phyloP scores from a whole-genome alignment of 345 rosid species.

The Rubroshorea leprosula region DNA sequence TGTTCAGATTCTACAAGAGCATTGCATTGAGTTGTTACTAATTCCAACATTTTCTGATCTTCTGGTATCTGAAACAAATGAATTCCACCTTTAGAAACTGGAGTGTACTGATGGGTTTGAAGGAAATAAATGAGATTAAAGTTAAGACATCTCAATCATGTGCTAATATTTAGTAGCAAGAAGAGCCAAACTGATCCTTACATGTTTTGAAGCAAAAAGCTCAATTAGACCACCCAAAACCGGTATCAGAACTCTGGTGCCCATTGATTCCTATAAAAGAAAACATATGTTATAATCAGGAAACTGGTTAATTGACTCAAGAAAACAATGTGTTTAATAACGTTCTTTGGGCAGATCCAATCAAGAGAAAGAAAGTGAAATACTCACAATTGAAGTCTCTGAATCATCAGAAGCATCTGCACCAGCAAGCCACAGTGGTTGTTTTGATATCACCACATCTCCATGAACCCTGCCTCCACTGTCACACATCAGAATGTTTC shows the following conservation, averaged over 20 bases:
- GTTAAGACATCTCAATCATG: not conserved
- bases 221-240: slow-evolving; percentile 72
- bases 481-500: slow-evolving; percentile 9
- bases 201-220: slow-evolving; percentile 59
- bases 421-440: slow-evolving; percentile 50
- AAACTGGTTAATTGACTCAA: too few relatives aligned
- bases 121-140: not conserved
- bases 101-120: not conserved
- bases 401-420: slow-evolving; percentile 27
- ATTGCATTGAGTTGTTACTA: slow-evolving; percentile 38
- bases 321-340: too few relatives aligned
- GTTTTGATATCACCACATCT: slow-evolving; percentile 57
- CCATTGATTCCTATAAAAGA: slow-evolving; percentile 36
- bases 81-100: slow-evolving; percentile 1
- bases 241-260: slow-evolving; percentile 68
- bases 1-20: slow-evolving; percentile 25
- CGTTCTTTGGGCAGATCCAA: too few relatives aligned
- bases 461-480: slow-evolving; percentile 60
- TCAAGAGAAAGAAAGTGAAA: not conserved
- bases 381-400: slow-evolving; percentile 32
- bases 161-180: not conserved
- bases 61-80: slow-evolving; percentile 43
- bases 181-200: slow-evolving; percentile 25
- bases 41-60: slow-evolving; percentile 52
- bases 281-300: not conserved